Conservation (phyloP, 1,284 basidiomycete species). For the Moesziomyces antarcticus region DNA sequence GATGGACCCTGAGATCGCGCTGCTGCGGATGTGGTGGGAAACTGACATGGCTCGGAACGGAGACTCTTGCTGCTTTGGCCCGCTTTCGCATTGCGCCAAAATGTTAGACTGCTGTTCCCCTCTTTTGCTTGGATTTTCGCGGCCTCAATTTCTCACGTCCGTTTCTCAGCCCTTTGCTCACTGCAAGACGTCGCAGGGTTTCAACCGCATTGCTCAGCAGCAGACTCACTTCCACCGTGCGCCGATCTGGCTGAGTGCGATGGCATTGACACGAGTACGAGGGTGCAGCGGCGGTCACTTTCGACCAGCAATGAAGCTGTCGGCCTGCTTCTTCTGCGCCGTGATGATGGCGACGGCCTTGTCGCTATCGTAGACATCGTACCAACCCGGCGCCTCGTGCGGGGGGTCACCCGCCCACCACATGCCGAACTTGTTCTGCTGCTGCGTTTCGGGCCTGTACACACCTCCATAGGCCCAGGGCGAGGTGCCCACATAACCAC, state of each 20-base stretch:
- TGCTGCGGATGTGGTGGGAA: not conserved
- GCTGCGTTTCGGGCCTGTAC: conserved; percentile 43
- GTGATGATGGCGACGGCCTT: conserved; percentile 29
- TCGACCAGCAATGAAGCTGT: conserved; percentile 8
- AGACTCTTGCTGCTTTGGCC: not conserved
- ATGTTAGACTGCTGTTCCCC: too few species aligned
- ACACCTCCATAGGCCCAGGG: conserved; percentile 55
- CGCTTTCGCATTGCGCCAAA: not conserved
- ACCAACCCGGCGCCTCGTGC: conserved; percentile 53
- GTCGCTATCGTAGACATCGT: conserved; percentile 50
- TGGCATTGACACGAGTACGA: not conserved
- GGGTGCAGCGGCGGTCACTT: not conserved
- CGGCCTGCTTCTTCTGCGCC: conserved; percentile 18
- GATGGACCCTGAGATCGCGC: conserved; percentile 5
- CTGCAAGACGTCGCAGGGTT: too few species aligned
- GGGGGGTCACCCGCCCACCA: conserved; percentile 41
- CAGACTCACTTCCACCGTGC: too few species aligned
- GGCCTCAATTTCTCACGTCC: too few species aligned
- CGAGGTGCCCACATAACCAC: conserved; percentile 17
- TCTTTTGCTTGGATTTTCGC: too few species aligned
- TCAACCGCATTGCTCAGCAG: too few species aligned
- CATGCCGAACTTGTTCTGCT: conserved; percentile 34
- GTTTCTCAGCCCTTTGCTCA: too few species aligned
- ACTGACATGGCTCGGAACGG: not conserved
- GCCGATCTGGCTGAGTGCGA: too few species aligned